A percentile compares a stretch with the other conserved stretches of the same genome.
Conservation (phyloP, 805 yeast species). For the Kodamaea laetipori region DNA sequence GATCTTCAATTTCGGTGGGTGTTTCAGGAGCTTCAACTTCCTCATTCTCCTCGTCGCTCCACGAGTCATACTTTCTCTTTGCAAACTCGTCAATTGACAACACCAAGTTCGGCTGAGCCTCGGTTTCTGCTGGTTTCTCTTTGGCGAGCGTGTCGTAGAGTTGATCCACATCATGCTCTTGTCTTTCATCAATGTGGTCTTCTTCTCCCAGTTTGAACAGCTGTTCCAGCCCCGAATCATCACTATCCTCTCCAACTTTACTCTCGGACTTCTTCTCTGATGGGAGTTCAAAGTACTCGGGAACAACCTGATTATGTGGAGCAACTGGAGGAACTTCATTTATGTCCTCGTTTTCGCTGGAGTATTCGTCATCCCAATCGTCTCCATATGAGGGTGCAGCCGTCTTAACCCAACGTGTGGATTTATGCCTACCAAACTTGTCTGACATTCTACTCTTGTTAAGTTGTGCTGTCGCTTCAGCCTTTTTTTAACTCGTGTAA, state of each 20-base stretch:
- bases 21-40: constrained; percentile 6
- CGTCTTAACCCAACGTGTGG: constrained; percentile 47
- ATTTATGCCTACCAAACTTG: constrained; percentile 44
- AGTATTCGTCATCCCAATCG: constrained; percentile 41
- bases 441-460: constrained; percentile 25
- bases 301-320: constrained; percentile 3
- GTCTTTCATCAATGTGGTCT: background rate
- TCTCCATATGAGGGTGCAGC: constrained; percentile 45
- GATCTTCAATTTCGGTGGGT: too few species aligned
- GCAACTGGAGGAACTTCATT: background rate
- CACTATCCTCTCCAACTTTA: background rate
- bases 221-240: constrained; percentile 4
- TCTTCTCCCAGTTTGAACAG: constrained; percentile 2
- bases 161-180: constrained; percentile 10
- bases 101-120: constrained; percentile 24
- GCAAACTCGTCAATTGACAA: constrained; percentile 36
- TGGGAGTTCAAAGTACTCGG: constrained; percentile 14
- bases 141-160: constrained; percentile 5
- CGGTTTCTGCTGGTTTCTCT: background rate
- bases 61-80: constrained; percentile 13
- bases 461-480: background rate
- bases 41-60: constrained; percentile 19
- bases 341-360: constrained; percentile 6
- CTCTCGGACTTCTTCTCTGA: background rate
- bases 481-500: constrained; percentile 3